Percentiles rank a stretch among this genome's conserved stretches.
phyloP scores from a whole-genome alignment of 352 stramenopile species.

The Phytophthora foliorum region DNA sequence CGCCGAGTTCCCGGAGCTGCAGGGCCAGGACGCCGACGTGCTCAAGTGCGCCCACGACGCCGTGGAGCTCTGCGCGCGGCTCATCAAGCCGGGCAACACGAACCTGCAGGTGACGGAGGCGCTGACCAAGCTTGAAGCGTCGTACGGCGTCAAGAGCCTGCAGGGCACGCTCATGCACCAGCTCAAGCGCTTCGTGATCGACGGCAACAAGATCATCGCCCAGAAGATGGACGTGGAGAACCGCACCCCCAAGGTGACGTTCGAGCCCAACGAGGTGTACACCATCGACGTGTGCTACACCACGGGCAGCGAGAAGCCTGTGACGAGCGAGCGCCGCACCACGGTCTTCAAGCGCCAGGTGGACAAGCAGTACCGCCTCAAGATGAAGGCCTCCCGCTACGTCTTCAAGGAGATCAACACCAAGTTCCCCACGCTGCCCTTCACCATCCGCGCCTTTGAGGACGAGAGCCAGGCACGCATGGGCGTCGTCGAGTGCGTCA shows the following conservation, averaged over 20 bases:
- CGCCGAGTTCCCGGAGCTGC: conserved; percentile 66
- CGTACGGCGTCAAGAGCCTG: conserved; percentile 98
- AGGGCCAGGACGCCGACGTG: conserved; percentile 93
- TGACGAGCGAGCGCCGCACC: conserved; percentile 92
- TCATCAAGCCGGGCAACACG: conserved; percentile 98
- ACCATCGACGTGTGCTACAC: conserved; percentile 99
- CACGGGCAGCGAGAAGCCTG: conserved; percentile 97
- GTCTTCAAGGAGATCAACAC: conserved; percentile 98
- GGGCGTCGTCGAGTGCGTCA: conserved; percentile 98
- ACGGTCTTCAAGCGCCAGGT: conserved; percentile 99
- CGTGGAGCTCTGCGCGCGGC: conserved; percentile 95
- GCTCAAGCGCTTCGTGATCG: conserved; percentile 99
- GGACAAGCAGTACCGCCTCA: conserved; percentile 97
- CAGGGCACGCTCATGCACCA: conserved; percentile 99
- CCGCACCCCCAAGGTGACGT: conserved; percentile 89
- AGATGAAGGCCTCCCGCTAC: conserved; percentile 96
- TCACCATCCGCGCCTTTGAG: conserved; percentile 97
- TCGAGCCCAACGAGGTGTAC: conserved; percentile 99
- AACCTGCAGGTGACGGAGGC: conserved; percentile 97
- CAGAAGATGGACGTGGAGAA: conserved; percentile 93
- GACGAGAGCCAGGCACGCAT: conserved; percentile 97
- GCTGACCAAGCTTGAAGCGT: conserved; percentile 94
- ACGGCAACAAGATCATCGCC: conserved; percentile 98
- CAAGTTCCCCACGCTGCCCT: conserved; percentile 99
- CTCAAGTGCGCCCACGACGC: conserved; percentile 97